phyloP scores from a whole-genome alignment of 805 yeast species.

The Starmerella geochares region DNA sequence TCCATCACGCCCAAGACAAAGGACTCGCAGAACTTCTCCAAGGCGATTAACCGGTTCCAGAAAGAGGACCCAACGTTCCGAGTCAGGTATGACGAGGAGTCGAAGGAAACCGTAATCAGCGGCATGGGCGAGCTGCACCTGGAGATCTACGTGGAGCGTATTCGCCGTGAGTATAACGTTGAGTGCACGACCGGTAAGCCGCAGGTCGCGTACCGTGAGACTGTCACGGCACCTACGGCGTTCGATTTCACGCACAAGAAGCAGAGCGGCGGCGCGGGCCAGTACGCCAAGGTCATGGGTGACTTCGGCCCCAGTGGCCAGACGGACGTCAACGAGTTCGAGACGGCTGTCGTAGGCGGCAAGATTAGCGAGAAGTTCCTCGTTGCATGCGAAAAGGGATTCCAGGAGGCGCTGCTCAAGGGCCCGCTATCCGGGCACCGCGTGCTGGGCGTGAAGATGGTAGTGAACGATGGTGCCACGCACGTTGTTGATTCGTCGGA shows the following conservation, averaged over 20 bases:
- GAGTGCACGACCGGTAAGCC: constrained; percentile 95
- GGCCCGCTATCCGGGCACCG: constrained; percentile 95
- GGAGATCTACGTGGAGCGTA: constrained; percentile 96
- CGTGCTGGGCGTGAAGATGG: constrained; percentile 87
- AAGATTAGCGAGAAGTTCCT: constrained; percentile 90
- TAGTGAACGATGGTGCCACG: constrained; percentile 91
- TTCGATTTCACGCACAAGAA: constrained; percentile 95
- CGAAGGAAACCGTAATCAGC: constrained; percentile 86
- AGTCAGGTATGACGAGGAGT: constrained; percentile 78
- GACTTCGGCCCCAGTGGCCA: constrained; percentile 48
- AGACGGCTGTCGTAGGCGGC: constrained; percentile 90
- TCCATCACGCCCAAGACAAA: constrained; percentile 80
- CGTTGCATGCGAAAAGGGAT: constrained; percentile 89
- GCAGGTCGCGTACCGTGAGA: constrained; percentile 95
- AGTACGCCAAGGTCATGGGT: constrained; percentile 94
- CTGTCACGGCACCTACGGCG: constrained; percentile 58
- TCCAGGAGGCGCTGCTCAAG: constrained; percentile 86
- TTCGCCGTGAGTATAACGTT: constrained; percentile 93
- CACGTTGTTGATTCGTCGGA: constrained; percentile 97
- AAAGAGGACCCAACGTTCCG: constrained; percentile 98
- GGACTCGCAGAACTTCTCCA: constrained; percentile 82
- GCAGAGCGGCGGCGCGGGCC: constrained; percentile 99
- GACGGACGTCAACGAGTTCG: constrained; percentile 48
- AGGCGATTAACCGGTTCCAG: constrained; percentile 94
- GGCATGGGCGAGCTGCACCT: constrained; percentile 98